phyloP scores from a whole-genome alignment of 768 basidiomycete genomes.

The Leucogyrophana mollusca region DNA sequence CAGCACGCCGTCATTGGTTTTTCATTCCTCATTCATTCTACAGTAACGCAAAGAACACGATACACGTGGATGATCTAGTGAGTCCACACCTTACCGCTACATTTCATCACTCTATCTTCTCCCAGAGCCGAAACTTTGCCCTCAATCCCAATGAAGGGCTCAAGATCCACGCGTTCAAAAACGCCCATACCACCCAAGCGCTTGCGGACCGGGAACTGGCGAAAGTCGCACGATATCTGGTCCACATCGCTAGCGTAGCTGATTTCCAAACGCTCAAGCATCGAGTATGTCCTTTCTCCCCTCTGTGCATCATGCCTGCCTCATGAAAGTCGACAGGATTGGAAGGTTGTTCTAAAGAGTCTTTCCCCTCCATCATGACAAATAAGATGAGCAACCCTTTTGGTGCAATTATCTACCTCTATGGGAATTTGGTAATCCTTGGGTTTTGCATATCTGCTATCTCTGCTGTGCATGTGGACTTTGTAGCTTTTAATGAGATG shows the following conservation, averaged over 20 bases:
- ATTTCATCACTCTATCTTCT: conserved; percentile 1
- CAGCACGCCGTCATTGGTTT: background rate
- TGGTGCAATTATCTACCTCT: too few species aligned
- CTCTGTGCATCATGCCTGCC: background rate
- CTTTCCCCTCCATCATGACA: conserved; percentile 18
- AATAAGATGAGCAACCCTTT: too few species aligned
- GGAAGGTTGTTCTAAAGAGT: conserved; percentile 29
- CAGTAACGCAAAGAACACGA: conserved; percentile 70
- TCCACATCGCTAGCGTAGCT: conserved; percentile 54
- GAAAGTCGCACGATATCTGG: conserved; percentile 62
- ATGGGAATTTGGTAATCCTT: too few species aligned
- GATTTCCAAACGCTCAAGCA: conserved; percentile 70
- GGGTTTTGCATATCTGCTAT: too few species aligned
- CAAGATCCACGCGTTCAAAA: conserved; percentile 80
- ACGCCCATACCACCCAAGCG: conserved; percentile 65
- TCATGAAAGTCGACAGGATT: conserved; percentile 22
- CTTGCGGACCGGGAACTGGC: conserved; percentile 68
- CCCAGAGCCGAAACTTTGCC: conserved; percentile 80
- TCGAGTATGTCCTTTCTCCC: conserved; percentile 43
- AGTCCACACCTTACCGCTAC: conserved; percentile 14
- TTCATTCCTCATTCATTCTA: background rate
- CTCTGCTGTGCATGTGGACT: too few species aligned
- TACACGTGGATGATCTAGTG: conserved; percentile 86
- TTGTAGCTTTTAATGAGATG: too few species aligned
- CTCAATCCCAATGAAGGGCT: conserved; percentile 82